Evolutionary conservation across 192 early-diverging fungal genomes (phyloP), one percentile per base, ranked within the genome.

Genomic region (Pilobolus umbonatus): DNA sequence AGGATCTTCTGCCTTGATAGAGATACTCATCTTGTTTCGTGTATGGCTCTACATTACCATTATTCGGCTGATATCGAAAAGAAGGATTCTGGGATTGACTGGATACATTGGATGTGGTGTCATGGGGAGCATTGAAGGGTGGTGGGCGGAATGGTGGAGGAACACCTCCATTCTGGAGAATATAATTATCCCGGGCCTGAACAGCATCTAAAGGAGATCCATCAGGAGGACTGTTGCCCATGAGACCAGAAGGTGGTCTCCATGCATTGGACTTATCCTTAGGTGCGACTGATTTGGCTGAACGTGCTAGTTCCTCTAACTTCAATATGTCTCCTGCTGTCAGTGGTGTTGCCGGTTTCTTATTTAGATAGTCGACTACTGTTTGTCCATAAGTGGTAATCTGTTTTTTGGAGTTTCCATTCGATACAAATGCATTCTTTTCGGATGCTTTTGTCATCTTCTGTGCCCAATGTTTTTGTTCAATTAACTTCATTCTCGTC

Each of bases 241-340:
- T 21, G 0, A 65, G 28, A 17, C 66, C 66, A 0, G 66, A 68
- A 40, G 66, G 66, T 0, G 66, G 66, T 36, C 66, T 45, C 60
- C 59, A 68, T 5, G 49, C 66, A 5, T 31, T 32, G 7, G 40
- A 32, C 36, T 42, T 42, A 5, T 15, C 39, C 19, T 42, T 42
- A 5, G 34, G 34, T 21, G 22, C 38, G 34, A 46, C 47, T 0
- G 58, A 26, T 34, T 63, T 49, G 14, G 62, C 57, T 40, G 54
- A 61, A n/a, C 70, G 54, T 19, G 60, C 63, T 17, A 72, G 24
- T 30, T 72, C 70, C 25, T 72, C 70, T 11, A 72, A 28, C 22
- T 72, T 72, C 3, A 72, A 34, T 4, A 72, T 67, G 32, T 72
- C 70, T 15, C 55, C 42, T 34, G 39, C 55, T 22, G 39, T 45